These are phyloP conservation scores for Cyclotella atomus DNA, from an alignment of 108 stramenopile genomes.

Conservation along the genomic window DNA sequence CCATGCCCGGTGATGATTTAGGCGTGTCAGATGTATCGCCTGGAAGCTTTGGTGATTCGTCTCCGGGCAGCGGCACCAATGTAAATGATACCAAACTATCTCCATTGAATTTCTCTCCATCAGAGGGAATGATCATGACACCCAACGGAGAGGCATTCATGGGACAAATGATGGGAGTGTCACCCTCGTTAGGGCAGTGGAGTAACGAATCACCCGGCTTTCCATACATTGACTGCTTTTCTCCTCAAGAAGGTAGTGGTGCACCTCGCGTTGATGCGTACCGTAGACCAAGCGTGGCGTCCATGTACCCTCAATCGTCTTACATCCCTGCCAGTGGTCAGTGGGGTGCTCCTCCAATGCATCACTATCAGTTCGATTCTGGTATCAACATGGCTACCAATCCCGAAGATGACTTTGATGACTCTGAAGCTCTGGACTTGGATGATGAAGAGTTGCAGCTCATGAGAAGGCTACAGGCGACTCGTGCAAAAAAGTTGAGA, in stretches of 20 bases:
- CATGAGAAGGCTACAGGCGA: slow-evolving; percentile 20
- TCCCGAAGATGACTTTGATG: slow-evolving; percentile 3
- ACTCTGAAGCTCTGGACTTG: slow-evolving; percentile 22
- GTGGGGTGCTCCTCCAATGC: neutral
- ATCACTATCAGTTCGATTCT: neutral
- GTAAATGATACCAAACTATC: slow-evolving; percentile 1
- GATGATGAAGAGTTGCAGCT: slow-evolving; percentile 30
- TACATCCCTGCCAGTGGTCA: too few relatives aligned
- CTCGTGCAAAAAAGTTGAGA: slow-evolving; percentile 25
- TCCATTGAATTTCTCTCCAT: slow-evolving; percentile 6
- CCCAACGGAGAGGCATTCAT: slow-evolving; percentile 12
- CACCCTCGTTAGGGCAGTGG: slow-evolving; percentile 12
- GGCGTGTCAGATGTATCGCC: slow-evolving; percentile 3
- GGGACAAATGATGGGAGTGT: slow-evolving; percentile 9
- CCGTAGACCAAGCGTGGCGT: neutral
- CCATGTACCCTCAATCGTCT: too few relatives aligned
- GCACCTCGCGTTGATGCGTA: too few relatives aligned
- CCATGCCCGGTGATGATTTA: neutral
- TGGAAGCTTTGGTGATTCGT: slow-evolving; percentile 16
- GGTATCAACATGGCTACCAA: neutral
- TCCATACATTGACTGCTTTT: slow-evolving; percentile 35
- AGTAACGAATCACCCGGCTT: slow-evolving; percentile 13
- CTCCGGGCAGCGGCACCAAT: neutral
- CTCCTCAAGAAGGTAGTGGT: slow-evolving; percentile 12
- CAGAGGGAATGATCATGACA: slow-evolving; percentile 19